Evolutionary conservation across 2,329 filamentous ascomycete genomes (phyloP).

Genomic region (Teratosphaeria gauchensis): DNA sequence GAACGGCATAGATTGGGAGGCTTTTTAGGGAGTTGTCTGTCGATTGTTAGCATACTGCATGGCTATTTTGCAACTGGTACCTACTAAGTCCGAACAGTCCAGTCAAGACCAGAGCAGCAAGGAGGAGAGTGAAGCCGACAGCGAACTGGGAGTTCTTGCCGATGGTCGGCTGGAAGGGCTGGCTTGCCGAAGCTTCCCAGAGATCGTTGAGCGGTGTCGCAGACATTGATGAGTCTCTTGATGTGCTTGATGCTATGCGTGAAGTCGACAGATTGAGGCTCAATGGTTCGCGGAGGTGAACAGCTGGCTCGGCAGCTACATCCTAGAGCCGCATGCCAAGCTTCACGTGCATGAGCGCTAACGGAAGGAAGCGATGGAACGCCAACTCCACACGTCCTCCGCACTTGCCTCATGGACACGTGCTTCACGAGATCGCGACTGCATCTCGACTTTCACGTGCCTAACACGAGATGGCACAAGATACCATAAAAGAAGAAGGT

Average conservation of each 20-base stretch:
- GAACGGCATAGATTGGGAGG: slow-evolving; percentile 68
- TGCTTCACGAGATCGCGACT: neutral
- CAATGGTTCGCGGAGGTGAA: neutral
- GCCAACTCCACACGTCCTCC: neutral
- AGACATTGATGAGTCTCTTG: slow-evolving; percentile 45
- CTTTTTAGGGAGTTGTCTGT: slow-evolving; percentile 73
- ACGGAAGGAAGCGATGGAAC: too few relatives aligned
- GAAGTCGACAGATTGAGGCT: neutral
- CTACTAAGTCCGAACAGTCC: slow-evolving; percentile 80
- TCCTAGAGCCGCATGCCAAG: neutral
- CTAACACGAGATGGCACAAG: neutral
- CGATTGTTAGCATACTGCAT: neutral
- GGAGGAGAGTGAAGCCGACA: slow-evolving; percentile 66
- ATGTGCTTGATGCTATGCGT: neutral
- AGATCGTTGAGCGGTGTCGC: slow-evolving; percentile 69
- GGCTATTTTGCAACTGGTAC: slow-evolving; percentile 8
- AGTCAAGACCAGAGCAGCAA: slow-evolving; percentile 59
- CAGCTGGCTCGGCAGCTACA: neutral
- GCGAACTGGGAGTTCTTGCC: slow-evolving; percentile 77
- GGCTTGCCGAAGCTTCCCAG: slow-evolving; percentile 86
- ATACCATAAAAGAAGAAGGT: neutral
- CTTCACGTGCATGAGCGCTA: neutral
- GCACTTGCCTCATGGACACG: neutral
- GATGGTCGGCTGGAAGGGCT: slow-evolving; percentile 71
- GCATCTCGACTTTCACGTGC: neutral